Base-by-base conservation (phyloP, 305 asterid species). In the Rubia balearica region DNA sequence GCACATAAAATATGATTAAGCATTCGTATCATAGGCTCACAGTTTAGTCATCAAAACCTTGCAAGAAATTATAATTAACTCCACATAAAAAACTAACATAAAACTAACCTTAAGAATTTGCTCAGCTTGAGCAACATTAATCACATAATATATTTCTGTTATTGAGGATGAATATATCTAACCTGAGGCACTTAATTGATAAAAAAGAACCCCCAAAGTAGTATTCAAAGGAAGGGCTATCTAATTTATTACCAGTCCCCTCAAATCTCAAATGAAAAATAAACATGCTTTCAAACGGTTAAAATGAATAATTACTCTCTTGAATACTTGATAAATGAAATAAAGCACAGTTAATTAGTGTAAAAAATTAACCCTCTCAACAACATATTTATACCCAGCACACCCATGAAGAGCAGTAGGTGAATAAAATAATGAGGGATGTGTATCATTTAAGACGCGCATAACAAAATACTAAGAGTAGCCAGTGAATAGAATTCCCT, bases 1-100 rank as follows among this genome's bases (percentile, higher is more conserved):
- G 87, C 84, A 68, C 6, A 55, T 12, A 67, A 69, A 71, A 62
- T 30, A 69, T 5, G 17, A 69, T 40, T 70, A 8, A 69, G 14
- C 61, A 27, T 41, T 69, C 62, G 16, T 45, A 61, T 38, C 30
- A 55, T 7, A 33, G 7, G 40, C n/a, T 12, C 64, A 10, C 30
- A 48, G 21, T 42, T 24, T 5, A 16, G 17, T 67, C 56, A 8
- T 46, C n/a, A 69, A 33, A 61, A 63, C 16, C 68, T 13, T 8
- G 9, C 36, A 65, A 64, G 8, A 55, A 36, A 27, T 17, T 61
- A 67, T 14, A 60, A 4, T 12, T 55, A 21, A 73, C 65, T 61
- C 13, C 46, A 68, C 10, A 59, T 7, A 5, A 9, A 8, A 43
- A 21, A 8, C 16, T 17, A 41, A 17, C 6, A 13, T 1, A 30